Conservation (phyloP, 495 filamentous ascomycete species). For the Rusavskia elegans region DNA sequence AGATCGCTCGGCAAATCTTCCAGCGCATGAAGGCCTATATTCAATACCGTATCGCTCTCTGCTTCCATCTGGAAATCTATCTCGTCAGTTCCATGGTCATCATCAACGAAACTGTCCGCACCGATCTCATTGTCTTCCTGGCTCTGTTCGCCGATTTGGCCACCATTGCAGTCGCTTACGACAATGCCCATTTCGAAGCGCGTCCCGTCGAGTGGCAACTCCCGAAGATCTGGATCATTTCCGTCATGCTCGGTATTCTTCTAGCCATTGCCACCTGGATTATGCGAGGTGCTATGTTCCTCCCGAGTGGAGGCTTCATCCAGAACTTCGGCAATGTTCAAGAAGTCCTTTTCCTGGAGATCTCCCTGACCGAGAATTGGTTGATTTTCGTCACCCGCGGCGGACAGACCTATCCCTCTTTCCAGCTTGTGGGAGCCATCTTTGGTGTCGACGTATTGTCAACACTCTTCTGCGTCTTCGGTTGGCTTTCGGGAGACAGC, state of each 20-base stretch:
- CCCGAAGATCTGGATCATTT: conserved; percentile 67
- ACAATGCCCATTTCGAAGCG: conserved; percentile 57
- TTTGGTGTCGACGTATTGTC: conserved; percentile 53
- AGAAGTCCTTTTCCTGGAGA: conserved; percentile 58
- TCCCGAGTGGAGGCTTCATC: conserved; percentile 54
- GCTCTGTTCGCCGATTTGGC: conserved; percentile 64
- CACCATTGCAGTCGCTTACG: conserved; percentile 62
- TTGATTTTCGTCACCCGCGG: conserved; percentile 67
- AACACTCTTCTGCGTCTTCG: conserved; percentile 59
- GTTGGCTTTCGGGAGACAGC: conserved; percentile 41
- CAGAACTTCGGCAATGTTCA: conserved; percentile 58
- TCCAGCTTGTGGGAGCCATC: conserved; percentile 58
- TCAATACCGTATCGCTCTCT: conserved; percentile 67
- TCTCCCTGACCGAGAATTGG: conserved; percentile 65
- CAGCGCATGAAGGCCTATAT: conserved; percentile 74
- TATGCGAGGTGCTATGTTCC: conserved; percentile 48
- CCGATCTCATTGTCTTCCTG: conserved; percentile 59
- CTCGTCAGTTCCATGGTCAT: conserved; percentile 66
- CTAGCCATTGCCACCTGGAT: conserved; percentile 56
- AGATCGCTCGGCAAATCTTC: conserved; percentile 66
- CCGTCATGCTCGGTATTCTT: conserved; percentile 46
- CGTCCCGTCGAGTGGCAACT: conserved; percentile 65
- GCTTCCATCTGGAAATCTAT: conserved; percentile 62
- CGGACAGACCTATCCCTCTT: conserved; percentile 53
- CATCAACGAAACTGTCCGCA: conserved; percentile 53